A percentile compares a stretch with the other conserved stretches of the same genome.
Evolutionary conservation across 495 filamentous ascomycete species (phyloP).

Genomic region (Talaromyces liani): DNA sequence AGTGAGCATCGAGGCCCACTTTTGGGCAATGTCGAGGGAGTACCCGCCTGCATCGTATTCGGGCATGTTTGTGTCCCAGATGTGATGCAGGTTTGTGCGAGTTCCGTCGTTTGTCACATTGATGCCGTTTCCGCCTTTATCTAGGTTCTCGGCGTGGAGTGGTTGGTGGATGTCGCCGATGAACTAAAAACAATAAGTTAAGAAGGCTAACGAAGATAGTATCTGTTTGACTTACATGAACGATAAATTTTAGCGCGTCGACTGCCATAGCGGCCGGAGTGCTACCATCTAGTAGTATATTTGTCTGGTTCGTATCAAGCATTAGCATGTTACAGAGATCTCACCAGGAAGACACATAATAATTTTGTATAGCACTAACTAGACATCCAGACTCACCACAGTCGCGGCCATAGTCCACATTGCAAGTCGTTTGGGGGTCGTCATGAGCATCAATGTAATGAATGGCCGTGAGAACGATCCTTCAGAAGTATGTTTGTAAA

Average conservation of each 20-base stretch:
- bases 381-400: slow-evolving; percentile 52
- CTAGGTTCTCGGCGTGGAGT: slow-evolving; percentile 29
- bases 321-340: not conserved
- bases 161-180: slow-evolving; percentile 59
- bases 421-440: slow-evolving; percentile 47
- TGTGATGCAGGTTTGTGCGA: too few relatives aligned
- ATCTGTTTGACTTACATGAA: slow-evolving; percentile 36
- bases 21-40: too few relatives aligned
- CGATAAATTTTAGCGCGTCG: slow-evolving; percentile 44
- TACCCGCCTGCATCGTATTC: too few relatives aligned
- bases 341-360: slow-evolving; percentile 19
- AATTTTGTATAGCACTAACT: slow-evolving; percentile 56
- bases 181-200: slow-evolving; percentile 25
- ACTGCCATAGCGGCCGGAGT: slow-evolving; percentile 16
- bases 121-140: too few relatives aligned
- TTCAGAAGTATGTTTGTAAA: slow-evolving; percentile 44
- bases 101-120: too few relatives aligned
- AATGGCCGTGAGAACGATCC: slow-evolving; percentile 44
- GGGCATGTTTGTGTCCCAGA: too few relatives aligned
- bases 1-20: too few relatives aligned
- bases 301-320: slow-evolving; percentile 17
- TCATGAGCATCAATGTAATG: slow-evolving; percentile 63
- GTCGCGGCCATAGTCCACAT: slow-evolving; percentile 48
- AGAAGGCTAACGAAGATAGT: not conserved
- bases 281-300: slow-evolving; percentile 18